Evolutionary conservation across 1,139 yeast genomes (phyloP), one percentile per base, ranked within the genome.

Genomic region (Suhomyces taliae): DNA sequence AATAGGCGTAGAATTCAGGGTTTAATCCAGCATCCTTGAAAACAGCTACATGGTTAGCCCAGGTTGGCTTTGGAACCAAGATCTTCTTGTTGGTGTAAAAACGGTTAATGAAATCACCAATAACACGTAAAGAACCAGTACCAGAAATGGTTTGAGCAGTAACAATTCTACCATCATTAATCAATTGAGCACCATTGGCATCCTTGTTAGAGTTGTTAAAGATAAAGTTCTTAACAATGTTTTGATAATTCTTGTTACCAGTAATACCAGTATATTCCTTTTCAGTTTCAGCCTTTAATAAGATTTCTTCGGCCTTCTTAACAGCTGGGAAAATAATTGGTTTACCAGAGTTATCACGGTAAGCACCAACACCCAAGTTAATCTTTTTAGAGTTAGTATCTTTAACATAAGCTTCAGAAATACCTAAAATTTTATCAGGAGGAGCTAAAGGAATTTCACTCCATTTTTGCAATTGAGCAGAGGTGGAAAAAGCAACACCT

Each of bases 41-140:
- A 48, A 81, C 82, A 27, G 82, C 80, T 51, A 76, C 74, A 64
- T 85, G 90, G 70, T 85, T 85, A 49, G 90, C 90, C 90, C 90
- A 85, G 34, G 90, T 80, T 48, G 90, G 90, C 56, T 75, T 72
- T 46, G 90, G 89, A 44, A 84, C 75, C 59, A 79, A 73, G 57
- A 85, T 73, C 54, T 73, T 66, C 54, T 72, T 67, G 42, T 64
- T 57, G 40, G 72, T 56, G 65, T 75, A 69, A 65, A 80, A 80
- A 44, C 81, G 66, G 59, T 65, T 64, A 57, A 80, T 66, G 55
- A 81, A 79, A 55, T 79, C 83, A 43, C 76, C 82, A 58, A 80
- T 69, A 37, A 81, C 82, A 57, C 83, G 71, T 53, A 81, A 69
- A 19, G 83, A 78, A 31, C 85, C 85, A 39, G 85, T 81, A 58